Conservation (phyloP, 2,329 filamentous ascomycete species). For the Dactylellina drechsleri region DNA sequence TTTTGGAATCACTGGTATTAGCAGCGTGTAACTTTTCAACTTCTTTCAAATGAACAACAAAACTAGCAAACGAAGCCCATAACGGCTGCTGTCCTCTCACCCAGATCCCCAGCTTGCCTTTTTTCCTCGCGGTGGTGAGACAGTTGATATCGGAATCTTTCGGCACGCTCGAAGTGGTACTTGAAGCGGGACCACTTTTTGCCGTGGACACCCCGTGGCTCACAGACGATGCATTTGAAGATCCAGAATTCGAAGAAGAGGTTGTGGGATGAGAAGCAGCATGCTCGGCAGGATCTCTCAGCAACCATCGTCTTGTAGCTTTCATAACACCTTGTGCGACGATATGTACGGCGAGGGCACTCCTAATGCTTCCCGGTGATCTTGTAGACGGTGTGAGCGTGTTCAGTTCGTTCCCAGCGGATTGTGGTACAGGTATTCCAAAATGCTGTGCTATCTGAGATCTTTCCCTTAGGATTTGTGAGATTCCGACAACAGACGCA, state of each 20-base stretch:
- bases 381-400: constrained; percentile 43
- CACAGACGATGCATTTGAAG: constrained; percentile 38
- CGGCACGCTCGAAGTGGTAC: constrained; percentile 51
- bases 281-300: constrained; percentile 55
- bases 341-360: constrained; percentile 59
- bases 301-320: constrained; percentile 58
- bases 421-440: constrained; percentile 39
- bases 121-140: constrained; percentile 63
- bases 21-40: constrained; percentile 65
- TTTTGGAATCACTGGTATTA: constrained; percentile 65
- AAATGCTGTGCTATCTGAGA: constrained; percentile 48
- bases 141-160: constrained; percentile 59
- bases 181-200: constrained; percentile 47
- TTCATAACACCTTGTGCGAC: constrained; percentile 59
- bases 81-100: constrained; percentile 69
- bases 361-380: constrained; percentile 57
- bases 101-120: constrained; percentile 68
- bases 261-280: constrained; percentile 53
- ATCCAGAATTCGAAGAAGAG: constrained; percentile 52
- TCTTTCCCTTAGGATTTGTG: constrained; percentile 46
- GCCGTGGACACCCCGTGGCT: constrained; percentile 30
- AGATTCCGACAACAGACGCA: constrained; percentile 64
- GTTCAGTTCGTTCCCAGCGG: constrained; percentile 44
- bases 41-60: constrained; percentile 70
- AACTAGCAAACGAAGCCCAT: constrained; percentile 70